A percentile compares a stretch with the other conserved stretches of the same genome.
Conservation (phyloP, 176 grass and related monocot species). For the Avena insularis region DNA sequence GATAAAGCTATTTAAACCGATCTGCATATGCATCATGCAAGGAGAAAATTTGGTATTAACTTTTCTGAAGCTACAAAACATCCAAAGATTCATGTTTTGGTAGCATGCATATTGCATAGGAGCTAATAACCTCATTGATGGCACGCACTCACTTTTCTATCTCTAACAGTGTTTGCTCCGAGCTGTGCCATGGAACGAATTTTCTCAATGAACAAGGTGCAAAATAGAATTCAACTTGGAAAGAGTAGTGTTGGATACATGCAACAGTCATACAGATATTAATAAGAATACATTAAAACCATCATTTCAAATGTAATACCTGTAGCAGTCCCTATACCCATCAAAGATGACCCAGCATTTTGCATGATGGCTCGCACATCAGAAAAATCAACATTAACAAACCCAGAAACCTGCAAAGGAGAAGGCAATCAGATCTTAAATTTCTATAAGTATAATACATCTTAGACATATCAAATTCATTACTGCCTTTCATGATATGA, state of each 20-base stretch:
- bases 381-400: slow-evolving; percentile 99
- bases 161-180: slow-evolving; percentile 25
- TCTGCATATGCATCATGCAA: no score
- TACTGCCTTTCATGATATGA: background rate
- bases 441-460: background rate
- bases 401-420: slow-evolving; percentile 77
- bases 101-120: background rate
- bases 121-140: background rate
- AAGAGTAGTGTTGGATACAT: background rate
- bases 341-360: slow-evolving; percentile 98
- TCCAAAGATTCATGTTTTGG: background rate
- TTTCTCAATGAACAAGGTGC: background rate
- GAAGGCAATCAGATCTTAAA: background rate
- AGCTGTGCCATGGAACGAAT: background rate
- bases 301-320: slow-evolving; percentile 52
- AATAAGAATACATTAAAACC: background rate
- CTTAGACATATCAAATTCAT: background rate
- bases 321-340: slow-evolving; percentile 98
- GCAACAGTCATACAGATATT: slow-evolving; percentile 3
- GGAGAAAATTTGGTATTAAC: no score
- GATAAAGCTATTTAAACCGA: no score
- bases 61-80: background rate
- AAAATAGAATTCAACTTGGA: slow-evolving; percentile 30
- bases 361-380: slow-evolving; percentile 95
- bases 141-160: slow-evolving; percentile 23